These are phyloP conservation scores for Sanghuangporus baumii DNA, from an alignment of 1,284 basidiomycete species.

Conservation along the genomic window DNA sequence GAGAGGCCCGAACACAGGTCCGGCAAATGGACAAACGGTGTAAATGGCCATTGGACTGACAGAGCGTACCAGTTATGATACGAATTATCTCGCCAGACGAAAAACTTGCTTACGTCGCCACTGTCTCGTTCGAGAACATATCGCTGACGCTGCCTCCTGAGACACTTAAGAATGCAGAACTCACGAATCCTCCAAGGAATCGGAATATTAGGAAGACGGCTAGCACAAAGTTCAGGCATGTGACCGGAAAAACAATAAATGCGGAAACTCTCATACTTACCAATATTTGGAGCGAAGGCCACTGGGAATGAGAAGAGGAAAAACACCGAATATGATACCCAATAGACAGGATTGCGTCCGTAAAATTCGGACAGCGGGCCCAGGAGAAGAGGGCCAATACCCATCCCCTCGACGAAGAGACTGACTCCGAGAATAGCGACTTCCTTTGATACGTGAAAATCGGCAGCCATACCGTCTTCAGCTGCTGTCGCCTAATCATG, in stretches of 20 bases:
- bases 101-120: conserved; percentile 47
- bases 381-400: conserved; percentile 40
- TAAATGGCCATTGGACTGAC: conserved; percentile 74
- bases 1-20: conserved; percentile 65
- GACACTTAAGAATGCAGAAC: conserved; percentile 74
- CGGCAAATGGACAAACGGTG: conserved; percentile 66
- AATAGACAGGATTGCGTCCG: conserved; percentile 48
- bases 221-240: conserved; percentile 20
- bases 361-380: conserved; percentile 46
- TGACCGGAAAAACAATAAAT: conserved; percentile 34
- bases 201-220: conserved; percentile 63
- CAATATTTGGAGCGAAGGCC: conserved; percentile 58
- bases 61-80: conserved; percentile 5
- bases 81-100: neutral
- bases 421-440: conserved; percentile 69
- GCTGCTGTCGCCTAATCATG: conserved; percentile 54
- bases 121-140: conserved; percentile 56
- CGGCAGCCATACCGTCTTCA: conserved; percentile 51
- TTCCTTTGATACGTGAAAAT: conserved; percentile 56
- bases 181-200: conserved; percentile 64
- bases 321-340: conserved; percentile 42
- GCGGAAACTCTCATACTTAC: conserved; percentile 28
- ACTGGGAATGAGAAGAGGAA: conserved; percentile 58
- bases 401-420: conserved; percentile 62
- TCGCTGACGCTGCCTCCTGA: conserved; percentile 78